phyloP scores from a whole-genome alignment of 164 flowering plant species.

The Annona cherimola region DNA sequence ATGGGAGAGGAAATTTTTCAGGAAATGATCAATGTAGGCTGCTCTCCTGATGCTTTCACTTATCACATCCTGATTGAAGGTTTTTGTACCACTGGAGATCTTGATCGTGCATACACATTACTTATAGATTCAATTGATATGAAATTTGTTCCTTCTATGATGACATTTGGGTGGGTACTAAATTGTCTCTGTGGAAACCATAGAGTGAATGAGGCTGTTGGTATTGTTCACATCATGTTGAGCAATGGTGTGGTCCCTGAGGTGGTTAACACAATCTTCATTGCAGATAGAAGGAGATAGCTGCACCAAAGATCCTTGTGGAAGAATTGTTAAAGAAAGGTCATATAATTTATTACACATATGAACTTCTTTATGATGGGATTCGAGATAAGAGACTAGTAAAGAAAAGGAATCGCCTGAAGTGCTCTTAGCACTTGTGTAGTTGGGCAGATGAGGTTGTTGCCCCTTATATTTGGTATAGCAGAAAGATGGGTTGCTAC shows the following conservation, averaged over 20 bases:
- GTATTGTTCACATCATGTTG: slow-evolving; percentile 66
- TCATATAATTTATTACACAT: slow-evolving; percentile 57
- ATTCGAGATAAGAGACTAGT: slow-evolving; percentile 60
- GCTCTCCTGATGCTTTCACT: slow-evolving; percentile 57
- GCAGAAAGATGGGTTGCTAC: neutral
- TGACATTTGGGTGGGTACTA: slow-evolving; percentile 69
- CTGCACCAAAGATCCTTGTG: slow-evolving; percentile 84
- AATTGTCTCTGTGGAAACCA: slow-evolving; percentile 67
- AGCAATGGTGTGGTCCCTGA: slow-evolving; percentile 69
- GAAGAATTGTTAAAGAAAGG: slow-evolving; percentile 75
- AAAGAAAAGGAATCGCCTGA: slow-evolving; percentile 28
- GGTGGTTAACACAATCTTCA: slow-evolving; percentile 64
- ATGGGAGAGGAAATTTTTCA: slow-evolving; percentile 50
- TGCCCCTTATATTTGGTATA: neutral
- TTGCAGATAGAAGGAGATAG: slow-evolving; percentile 65
- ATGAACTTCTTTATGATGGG: slow-evolving; percentile 77
- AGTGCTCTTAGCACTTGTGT: slow-evolving; percentile 6
- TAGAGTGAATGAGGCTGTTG: slow-evolving; percentile 65
- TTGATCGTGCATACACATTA: slow-evolving; percentile 41
- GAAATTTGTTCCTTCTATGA: slow-evolving; percentile 60
- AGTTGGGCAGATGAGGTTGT: neutral
- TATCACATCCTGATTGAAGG: slow-evolving; percentile 75
- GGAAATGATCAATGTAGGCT: slow-evolving; percentile 50
- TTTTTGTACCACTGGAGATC: slow-evolving; percentile 62
- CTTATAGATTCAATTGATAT: slow-evolving; percentile 47